Base-by-base conservation (phyloP, 345 rosid species). In the Acer negundo region DNA sequence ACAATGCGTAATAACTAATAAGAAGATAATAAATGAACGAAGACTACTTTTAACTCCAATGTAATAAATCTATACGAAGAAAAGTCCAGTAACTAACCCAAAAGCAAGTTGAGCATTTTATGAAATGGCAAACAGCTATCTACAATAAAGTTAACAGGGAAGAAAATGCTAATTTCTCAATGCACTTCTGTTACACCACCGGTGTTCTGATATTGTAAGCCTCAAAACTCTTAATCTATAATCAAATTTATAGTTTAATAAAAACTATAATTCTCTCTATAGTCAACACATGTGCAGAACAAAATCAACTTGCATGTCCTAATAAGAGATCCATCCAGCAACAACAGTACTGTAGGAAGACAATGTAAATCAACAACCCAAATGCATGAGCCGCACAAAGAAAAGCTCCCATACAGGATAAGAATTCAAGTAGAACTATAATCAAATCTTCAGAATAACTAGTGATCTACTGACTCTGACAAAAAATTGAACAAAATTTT, bases 1-100 rank as follows among this genome's bases (percentile, higher is more conserved):
- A 40, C 63, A 71, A 71, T 19, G 19, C 31, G 17, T 24, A 71
- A 72, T 31, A 71, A 55, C 7, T 24, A 71, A 72, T 31, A 71
- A 28, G 42, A 55, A 55, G 26, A 56, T 19, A 35, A 72, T 4
- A 72, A n/a, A 56, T 23, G 3, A 72, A n/a, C 42, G 26, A 73
- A 62, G 58, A 12, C 62, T 24, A 70, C 8, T 53, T 10, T 53
- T 53, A 38, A 55, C 28, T 72, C n/a, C 10, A 68, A 35, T 9
- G n/a, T 55, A 11, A 72, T 28, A 42, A 42, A 13, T 69, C 42
- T 31, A 8, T 6, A 51, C 26, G n/a, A 42, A 56, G 3, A 40
- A 10, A 58, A n/a, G 35, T 15, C 24, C 58, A 56, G 19, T 12
- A 58, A 40, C 61, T 4, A 58, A 59, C 4, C 67, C 31, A 22